These are phyloP conservation scores for Phlyctochytrium planicorne DNA, from an alignment of 192 early-diverging fungal genomes.

Conservation along the genomic window DNA sequence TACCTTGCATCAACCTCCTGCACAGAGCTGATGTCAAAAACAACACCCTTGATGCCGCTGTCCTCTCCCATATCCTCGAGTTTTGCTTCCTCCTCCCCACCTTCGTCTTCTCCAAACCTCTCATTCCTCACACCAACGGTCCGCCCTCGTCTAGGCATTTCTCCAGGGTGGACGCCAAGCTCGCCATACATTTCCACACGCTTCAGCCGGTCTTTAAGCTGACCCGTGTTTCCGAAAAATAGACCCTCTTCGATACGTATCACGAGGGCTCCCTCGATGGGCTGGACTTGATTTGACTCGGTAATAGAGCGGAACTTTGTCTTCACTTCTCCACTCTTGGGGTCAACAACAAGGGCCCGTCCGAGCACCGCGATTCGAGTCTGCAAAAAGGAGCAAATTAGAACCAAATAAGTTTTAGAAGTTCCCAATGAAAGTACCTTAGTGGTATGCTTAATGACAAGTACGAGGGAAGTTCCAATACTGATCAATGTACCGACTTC, in stretches of 20 bases:
- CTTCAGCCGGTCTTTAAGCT: slow-evolving; percentile 91
- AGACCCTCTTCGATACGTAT: slow-evolving; percentile 90
- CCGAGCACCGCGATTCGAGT: slow-evolving; percentile 50
- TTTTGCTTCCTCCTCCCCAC: slow-evolving; percentile 21
- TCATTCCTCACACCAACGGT: too few relatives aligned
- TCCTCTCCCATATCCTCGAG: background rate
- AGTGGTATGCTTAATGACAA: slow-evolving; percentile 91
- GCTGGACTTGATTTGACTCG: slow-evolving; percentile 51
- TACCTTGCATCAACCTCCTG: slow-evolving; percentile 87
- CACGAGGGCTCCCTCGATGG: slow-evolving; percentile 81
- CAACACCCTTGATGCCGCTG: slow-evolving; percentile 51
- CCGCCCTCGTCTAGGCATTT: slow-evolving; percentile 60
- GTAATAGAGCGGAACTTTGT: slow-evolving; percentile 68
- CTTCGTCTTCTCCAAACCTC: too few relatives aligned
- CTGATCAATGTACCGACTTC: slow-evolving; percentile 93
- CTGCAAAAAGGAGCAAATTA: slow-evolving; percentile 18
- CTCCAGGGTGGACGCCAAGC: slow-evolving; percentile 91
- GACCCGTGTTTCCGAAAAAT: slow-evolving; percentile 97
- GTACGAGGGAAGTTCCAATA: slow-evolving; percentile 80
- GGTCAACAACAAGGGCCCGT: slow-evolving; percentile 40
- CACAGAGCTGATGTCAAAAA: slow-evolving; percentile 93
- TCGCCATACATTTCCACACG: slow-evolving; percentile 93
- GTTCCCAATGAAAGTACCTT: slow-evolving; percentile 33
- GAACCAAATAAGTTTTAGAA: background rate
- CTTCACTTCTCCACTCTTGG: slow-evolving; percentile 33